phyloP scores from a whole-genome alignment of 1,284 basidiomycete genomes.

The Apiotrichum sp. region DNA sequence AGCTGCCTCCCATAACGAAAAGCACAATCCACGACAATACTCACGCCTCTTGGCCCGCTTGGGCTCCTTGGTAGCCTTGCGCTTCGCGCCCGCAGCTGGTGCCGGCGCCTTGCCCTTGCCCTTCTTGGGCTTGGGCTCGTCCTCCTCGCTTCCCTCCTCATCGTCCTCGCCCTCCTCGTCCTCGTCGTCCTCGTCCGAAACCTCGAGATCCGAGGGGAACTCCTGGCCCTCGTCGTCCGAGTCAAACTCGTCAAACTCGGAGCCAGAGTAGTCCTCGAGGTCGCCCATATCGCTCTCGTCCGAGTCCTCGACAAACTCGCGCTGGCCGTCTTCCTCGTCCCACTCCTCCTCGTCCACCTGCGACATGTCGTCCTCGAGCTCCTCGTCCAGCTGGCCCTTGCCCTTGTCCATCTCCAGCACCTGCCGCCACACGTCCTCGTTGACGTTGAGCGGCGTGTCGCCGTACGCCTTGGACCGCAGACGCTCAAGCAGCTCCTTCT shows the following conservation, averaged over 20 bases:
- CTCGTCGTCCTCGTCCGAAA: conserved; percentile 38
- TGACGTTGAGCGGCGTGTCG: conserved; percentile 95
- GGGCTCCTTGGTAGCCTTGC: conserved; percentile 51
- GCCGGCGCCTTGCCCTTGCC: conserved; percentile 31
- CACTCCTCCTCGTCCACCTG: conserved; percentile 55
- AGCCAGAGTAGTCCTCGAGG: conserved; percentile 56
- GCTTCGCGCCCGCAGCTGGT: conserved; percentile 34
- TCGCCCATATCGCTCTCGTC: conserved; percentile 54
- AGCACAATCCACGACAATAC: not conserved
- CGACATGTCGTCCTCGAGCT: conserved; percentile 55
- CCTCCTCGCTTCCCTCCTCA: conserved; percentile 42
- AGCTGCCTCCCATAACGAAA: too few species aligned
- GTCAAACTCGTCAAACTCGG: conserved; percentile 43
- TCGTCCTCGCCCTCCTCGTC: conserved; percentile 48
- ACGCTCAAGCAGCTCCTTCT: conserved; percentile 91
- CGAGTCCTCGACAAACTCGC: conserved; percentile 77
- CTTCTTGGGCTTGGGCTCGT: conserved; percentile 28
- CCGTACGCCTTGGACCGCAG: conserved; percentile 96
- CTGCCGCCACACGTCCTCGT: conserved; percentile 92
- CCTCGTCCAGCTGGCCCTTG: conserved; percentile 50
- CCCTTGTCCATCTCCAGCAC: conserved; percentile 69
- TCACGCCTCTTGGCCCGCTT: conserved; percentile 47
- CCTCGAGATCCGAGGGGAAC: conserved; percentile 45
- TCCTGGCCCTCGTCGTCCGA: conserved; percentile 33
- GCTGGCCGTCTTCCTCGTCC: conserved; percentile 49